Percentiles rank a stretch among this genome's conserved stretches.
Evolutionary conservation across 495 filamentous ascomycete species (phyloP).

Genomic region (Penicillium antarcticum): DNA sequence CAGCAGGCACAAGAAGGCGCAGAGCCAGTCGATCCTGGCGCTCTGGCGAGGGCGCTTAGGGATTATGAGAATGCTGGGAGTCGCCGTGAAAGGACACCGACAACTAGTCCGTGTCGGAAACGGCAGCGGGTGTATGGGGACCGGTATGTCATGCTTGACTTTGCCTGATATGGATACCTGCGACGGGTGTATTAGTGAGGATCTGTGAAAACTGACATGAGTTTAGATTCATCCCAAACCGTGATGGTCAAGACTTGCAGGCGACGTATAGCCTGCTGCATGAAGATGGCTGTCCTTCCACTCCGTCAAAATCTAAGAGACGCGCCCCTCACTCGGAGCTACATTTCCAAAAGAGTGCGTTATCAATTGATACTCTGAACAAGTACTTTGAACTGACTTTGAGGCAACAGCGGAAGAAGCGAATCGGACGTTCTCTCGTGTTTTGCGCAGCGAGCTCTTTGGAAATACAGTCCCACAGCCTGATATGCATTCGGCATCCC

Average conservation of each 20-base stretch:
- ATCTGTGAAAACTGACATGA: not conserved
- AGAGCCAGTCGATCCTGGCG: conserved; percentile 58
- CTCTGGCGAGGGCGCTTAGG: conserved; percentile 61
- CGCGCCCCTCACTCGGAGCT: conserved; percentile 86
- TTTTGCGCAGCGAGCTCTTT: conserved; percentile 87
- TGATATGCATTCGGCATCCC: conserved; percentile 61
- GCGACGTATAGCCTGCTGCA: conserved; percentile 87
- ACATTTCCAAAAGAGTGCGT: conserved; percentile 88
- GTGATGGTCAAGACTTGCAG: conserved; percentile 87
- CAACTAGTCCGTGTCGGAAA: conserved; percentile 79
- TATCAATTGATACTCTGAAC: not conserved
- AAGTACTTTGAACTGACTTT: conserved; percentile 35
- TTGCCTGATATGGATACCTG: conserved; percentile 7
- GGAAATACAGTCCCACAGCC: conserved; percentile 83
- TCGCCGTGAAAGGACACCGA: conserved; percentile 66
- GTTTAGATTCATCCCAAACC: conserved; percentile 87
- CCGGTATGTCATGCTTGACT: conserved; percentile 48
- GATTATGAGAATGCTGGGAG: conserved; percentile 60
- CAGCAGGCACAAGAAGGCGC: conserved; percentile 37
- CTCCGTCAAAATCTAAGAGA: conserved; percentile 78
- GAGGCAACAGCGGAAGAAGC: conserved; percentile 78
- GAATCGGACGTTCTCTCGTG: conserved; percentile 83
- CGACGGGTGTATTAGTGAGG: not conserved
- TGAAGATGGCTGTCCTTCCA: conserved; percentile 87
- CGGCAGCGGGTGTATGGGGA: conserved; percentile 83